Percentiles rank a stretch among this genome's conserved stretches.
These are phyloP conservation scores for Pisolithus thermaeus DNA, from an alignment of 1,284 basidiomycete genomes.

Conservation along the genomic window DNA sequence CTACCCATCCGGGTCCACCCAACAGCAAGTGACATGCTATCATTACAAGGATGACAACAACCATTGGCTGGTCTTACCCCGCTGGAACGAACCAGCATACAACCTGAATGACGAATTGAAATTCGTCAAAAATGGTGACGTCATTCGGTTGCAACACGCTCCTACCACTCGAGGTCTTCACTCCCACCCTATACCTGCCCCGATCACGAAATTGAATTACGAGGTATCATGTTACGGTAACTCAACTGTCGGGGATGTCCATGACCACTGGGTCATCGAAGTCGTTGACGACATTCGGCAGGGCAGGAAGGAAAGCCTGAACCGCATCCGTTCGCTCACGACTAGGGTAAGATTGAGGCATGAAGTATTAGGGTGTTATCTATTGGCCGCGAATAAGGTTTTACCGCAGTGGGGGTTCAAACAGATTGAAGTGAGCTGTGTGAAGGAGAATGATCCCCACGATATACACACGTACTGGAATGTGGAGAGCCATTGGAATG, in stretches of 20 bases:
- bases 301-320: conserved; percentile 53
- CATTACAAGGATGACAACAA: conserved; percentile 99
- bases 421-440: conserved; percentile 94
- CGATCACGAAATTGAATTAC: conserved; percentile 84
- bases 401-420: conserved; percentile 99
- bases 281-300: conserved; percentile 86
- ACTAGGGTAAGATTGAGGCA: conserved; percentile 87
- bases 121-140: conserved; percentile 75
- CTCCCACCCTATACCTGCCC: conserved; percentile 84
- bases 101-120: conserved; percentile 62
- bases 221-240: conserved; percentile 96
- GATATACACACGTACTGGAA: conserved; percentile 97
- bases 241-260: conserved; percentile 75
- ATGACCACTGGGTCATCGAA: conserved; percentile 93
- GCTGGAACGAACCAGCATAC: conserved; percentile 70
- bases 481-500: conserved; percentile 96
- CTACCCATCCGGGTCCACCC: conserved; percentile 87
- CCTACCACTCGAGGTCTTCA: conserved; percentile 90
- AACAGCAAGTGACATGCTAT: conserved; percentile 98
- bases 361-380: conserved; percentile 75
- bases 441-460: conserved; percentile 78
- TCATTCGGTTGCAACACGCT: conserved; percentile 76
- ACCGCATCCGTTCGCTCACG: conserved; percentile 82
- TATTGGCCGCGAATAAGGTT: conserved; percentile 84
- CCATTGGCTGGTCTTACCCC: conserved; percentile 80